Percentiles rank a stretch among this genome's conserved stretches.
Evolutionary conservation across 768 basidiomycete species (phyloP).

Genomic region (Pulveroboletus sp.): DNA sequence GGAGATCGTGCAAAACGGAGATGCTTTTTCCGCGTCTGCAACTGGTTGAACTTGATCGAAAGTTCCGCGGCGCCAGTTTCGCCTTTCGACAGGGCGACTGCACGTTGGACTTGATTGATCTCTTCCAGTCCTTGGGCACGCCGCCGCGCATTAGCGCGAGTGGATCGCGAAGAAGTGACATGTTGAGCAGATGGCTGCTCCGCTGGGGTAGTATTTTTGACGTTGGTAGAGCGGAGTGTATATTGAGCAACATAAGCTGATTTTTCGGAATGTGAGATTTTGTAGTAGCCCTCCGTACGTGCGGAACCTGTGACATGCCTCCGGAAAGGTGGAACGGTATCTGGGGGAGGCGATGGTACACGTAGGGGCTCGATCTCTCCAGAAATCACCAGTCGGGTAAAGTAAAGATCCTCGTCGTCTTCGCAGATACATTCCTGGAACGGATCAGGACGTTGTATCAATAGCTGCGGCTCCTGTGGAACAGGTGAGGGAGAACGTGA

Average conservation of each 20-base stretch:
- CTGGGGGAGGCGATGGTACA: constrained; percentile 32
- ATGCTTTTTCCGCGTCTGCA: constrained; percentile 97
- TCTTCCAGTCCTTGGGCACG: constrained; percentile 92
- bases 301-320: constrained; percentile 83
- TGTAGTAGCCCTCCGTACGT: constrained; percentile 92
- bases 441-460: constrained; percentile 48
- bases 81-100: constrained; percentile 69
- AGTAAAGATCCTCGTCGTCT: constrained; percentile 90
- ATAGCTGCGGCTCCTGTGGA: constrained; percentile 37
- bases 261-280: constrained; percentile 89
- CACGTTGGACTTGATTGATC: constrained; percentile 85
- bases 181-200: constrained; percentile 46
- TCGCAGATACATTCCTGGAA: constrained; percentile 57
- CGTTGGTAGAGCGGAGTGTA: constrained; percentile 51
- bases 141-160: constrained; percentile 87
- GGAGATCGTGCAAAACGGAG: constrained; percentile 91
- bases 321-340: constrained; percentile 52
- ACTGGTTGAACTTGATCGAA: constrained; percentile 96
- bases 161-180: constrained; percentile 76
- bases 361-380: constrained; percentile 23
- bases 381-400: constrained; percentile 42
- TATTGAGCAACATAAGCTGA: constrained; percentile 90
- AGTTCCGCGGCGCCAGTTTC: constrained; percentile 67
- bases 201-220: constrained; percentile 37
- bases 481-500: constrained; percentile 51